phyloP scores from a whole-genome alignment of 2,329 filamentous ascomycete species.

The Aureobasidium sp. region DNA sequence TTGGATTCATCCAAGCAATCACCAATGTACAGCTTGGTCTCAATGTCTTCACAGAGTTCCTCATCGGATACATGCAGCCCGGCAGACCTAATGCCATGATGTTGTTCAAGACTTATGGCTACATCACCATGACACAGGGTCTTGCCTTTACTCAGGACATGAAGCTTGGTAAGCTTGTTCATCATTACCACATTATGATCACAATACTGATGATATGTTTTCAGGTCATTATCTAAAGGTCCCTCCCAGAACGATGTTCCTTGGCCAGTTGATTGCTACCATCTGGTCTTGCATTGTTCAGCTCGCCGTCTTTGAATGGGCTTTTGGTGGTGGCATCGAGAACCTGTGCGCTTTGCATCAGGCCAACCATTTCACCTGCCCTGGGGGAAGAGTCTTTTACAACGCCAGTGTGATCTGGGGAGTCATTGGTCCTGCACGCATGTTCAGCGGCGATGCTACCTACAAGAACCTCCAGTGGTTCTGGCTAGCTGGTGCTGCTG shows the following conservation, averaged over 20 bases:
- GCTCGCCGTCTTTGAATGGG: constrained; percentile 64
- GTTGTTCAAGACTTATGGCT: constrained; percentile 64
- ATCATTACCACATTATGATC: neutral
- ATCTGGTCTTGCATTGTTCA: constrained; percentile 42
- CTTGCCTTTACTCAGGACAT: constrained; percentile 82
- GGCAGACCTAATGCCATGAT: constrained; percentile 80
- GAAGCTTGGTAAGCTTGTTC: constrained; percentile 52
- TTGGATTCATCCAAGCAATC: constrained; percentile 68
- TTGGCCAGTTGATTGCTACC: constrained; percentile 66
- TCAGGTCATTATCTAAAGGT: constrained; percentile 70
- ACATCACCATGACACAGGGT: constrained; percentile 50
- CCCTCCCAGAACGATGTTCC: constrained; percentile 66
- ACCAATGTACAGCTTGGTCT: constrained; percentile 49
- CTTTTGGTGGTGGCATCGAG: constrained; percentile 48
- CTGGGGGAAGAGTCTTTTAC: constrained; percentile 83
- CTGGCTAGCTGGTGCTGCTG: constrained; percentile 62
- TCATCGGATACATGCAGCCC: constrained; percentile 75
- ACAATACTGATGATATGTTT: neutral
- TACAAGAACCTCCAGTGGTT: constrained; percentile 63
- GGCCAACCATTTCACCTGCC: constrained; percentile 86
- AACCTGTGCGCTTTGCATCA: constrained; percentile 70
- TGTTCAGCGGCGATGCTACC: constrained; percentile 68
- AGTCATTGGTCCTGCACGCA: constrained; percentile 46
- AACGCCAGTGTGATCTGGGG: constrained; percentile 52
- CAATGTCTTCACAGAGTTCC: constrained; percentile 58